Percentiles rank a stretch among this genome's conserved stretches.
phyloP scores from a whole-genome alignment of 768 basidiomycete genomes.

The Lepiota venenata region DNA sequence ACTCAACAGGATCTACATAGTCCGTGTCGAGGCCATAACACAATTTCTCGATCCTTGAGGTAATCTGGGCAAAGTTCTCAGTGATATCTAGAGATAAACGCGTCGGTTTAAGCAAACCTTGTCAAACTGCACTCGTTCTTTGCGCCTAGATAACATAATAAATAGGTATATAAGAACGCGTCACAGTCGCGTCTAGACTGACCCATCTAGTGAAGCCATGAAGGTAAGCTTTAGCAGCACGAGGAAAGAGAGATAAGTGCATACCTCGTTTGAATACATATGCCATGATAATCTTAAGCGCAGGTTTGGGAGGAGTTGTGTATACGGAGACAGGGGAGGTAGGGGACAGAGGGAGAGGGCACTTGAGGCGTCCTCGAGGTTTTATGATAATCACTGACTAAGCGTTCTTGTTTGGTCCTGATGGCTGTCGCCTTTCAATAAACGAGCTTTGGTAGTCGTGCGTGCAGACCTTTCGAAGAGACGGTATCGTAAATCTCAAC shows the following conservation, averaged over 20 bases:
- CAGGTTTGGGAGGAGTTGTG: background rate
- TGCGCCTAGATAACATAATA: conserved; percentile 50
- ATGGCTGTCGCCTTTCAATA: background rate
- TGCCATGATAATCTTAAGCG: conserved; percentile 8
- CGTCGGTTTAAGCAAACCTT: conserved; percentile 51
- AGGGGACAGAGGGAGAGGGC: background rate
- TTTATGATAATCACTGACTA: conserved; percentile 15
- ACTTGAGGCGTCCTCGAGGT: conserved; percentile 1
- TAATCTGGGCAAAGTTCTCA: conserved; percentile 55
- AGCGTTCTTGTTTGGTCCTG: conserved; percentile 11
- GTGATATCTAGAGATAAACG: conserved; percentile 16
- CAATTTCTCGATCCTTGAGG: conserved; percentile 81
- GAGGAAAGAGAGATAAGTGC: conserved; percentile 11
- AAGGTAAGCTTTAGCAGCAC: conserved; percentile 6
- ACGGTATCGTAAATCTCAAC: too few relatives aligned
- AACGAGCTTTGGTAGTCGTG: too few relatives aligned
- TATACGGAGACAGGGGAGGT: background rate
- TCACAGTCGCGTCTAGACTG: conserved; percentile 33
- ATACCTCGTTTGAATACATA: conserved; percentile 37
- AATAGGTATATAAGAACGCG: conserved; percentile 25
- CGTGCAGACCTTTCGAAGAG: too few relatives aligned
- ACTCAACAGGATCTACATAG: conserved; percentile 94
- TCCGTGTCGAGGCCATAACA: conserved; percentile 95
- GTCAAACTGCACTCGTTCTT: conserved; percentile 91
- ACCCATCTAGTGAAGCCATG: conserved; percentile 38